Base-by-base conservation (phyloP, 148 eudicot species). In the Nepenthes gracilis region DNA sequence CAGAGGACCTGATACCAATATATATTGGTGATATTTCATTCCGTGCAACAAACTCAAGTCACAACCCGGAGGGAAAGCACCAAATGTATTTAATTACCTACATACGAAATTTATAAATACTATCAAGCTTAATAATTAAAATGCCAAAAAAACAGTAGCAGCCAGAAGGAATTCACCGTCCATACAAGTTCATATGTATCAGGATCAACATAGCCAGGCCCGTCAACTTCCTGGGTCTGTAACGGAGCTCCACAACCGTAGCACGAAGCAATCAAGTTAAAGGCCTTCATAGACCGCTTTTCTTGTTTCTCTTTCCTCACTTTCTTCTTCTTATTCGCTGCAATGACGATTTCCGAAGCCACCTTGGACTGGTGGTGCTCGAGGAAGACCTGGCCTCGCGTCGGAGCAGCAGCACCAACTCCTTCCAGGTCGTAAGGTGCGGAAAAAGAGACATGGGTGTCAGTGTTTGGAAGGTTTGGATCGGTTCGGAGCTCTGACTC, bases 191-290 rank as follows among this genome's bases (percentile, higher is more conserved):
- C 74, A 76, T 85, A 92, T 2, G 87, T 92, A 57, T 75, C 83
- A 23, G 68, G 58, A 35, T 93, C 96, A 59, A 93, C 96, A 66
- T 66, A 93, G 75, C 98, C 96, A 14, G 98, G 98, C 23, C 78
- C 83, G 78, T 88, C 96, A 10, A 57, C 50, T 59, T 88, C 95
- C 54, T 35, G 45, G 2, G 80, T 77, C 73, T 93, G 98, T 62
- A 93, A 78, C 5, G 94, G 91, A 66, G 98, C 98, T 62, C 98
- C 98, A 62, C 98, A 88, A 6, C 98, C 98, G 62, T 93, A 93
- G 71, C 98, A 92, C 64, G 75, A 68, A 58, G 64, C 70, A 58
- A 67, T 72, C 2, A 47, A 35, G n/a, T 65, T 63, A 12, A 73
- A 32, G 33, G 37, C 65, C 62, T 80, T 81, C 47, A 64, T 7